Evolutionary conservation across 192 early-diverging fungal species (phyloP), one percentile per base, ranked within the genome.

Genomic region (Rhizoclosmatium globosum): DNA sequence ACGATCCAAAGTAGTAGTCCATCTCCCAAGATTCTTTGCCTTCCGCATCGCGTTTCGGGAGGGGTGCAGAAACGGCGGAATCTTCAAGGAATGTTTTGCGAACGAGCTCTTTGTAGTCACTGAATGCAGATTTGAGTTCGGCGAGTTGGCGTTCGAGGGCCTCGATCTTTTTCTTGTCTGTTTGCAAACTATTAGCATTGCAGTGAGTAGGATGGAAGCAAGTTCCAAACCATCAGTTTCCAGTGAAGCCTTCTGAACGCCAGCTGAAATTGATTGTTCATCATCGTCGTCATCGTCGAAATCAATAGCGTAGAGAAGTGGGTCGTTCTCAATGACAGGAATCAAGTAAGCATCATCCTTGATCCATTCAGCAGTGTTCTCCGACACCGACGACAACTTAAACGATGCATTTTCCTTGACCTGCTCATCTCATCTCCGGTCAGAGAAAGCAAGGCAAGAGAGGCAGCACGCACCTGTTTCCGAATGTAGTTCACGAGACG

Each of bases 401-500:
- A 76, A 76, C 6, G 45, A 21, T 6, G 74, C 13, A 46, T 67
- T 41, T n/a, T 39, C 47, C 13, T 80, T 80, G 2, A 43, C 47
- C 69, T 71, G 47, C 7, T 21, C 43, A 82, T 45, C 7, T 21
- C 43, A 82, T 45, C 31, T 31, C 31, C 31, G 0, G 31, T 31
- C 46, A 45, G 48, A 41, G 73, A 21, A 21, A 82, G 62, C 21
- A 58, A 17, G 17, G 17, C 57, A 58, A 58, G 57, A 58, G 21
- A 64, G 46, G 50, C 21, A 4, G 4, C 60, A 56, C 64, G n/a
- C 31, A 79, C 77, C 47, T 79, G 48, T 43, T 11, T 85, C 43
- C 97, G 92, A 72, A 97, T 91, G 68, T 90, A 94, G 82, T 98
- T 98, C 86, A 98, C 93, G 70, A 97, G 83, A 3, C 85, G 79